Base-by-base conservation (phyloP, 2,329 filamentous ascomycete genomes). In the Juglanconis oblonga region DNA sequence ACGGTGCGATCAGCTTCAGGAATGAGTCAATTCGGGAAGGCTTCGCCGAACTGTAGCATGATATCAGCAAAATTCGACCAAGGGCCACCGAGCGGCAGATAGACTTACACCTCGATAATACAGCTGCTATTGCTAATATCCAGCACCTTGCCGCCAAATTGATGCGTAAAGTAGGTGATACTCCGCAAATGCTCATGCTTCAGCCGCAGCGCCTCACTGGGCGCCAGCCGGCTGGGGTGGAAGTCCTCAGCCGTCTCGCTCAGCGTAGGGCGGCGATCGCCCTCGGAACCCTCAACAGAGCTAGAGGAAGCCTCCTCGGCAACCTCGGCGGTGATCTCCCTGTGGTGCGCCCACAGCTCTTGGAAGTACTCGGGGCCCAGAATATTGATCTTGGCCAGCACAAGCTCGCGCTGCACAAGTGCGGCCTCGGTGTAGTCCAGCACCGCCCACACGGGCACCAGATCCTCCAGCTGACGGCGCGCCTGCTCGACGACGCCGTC, bases 121-220 rank as follows among this genome's bases (percentile, higher is more conserved):
- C 95, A 98, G 79, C 96, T 98, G 77, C 91, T 97, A 56, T 91
- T 97, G 81, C 92, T 97, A 69, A 99, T 98, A 76, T 99, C 95
- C 69, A 99, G 77, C 32, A 99, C 91, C 80, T 99, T 99, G 65
- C 95, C 95, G 59, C 93, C 93, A 70, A 99, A 99, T 72, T 99
- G 95, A 79, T 99, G 95, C 17, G 94, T 89, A 72, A 99, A 87
- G 76, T 96, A 95, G 59, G 95, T 99, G 71, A 99, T 97, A 59
- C 90, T 92, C 79, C 94, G 91, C 68, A 99, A 78, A 81, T 99
- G 95, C 80, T 98, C 92, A 74, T 98, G 93, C 82, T 99, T 99
- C 77, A 97, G 91, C 72, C 95, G 86, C 70, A 99, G 79, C 14
- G 94, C 95, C 79, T 99, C 88, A 70, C 90, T 96, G 58, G 88